Evolutionary conservation across 768 basidiomycete genomes (phyloP).

Genomic region (Lenzites betulinus): DNA sequence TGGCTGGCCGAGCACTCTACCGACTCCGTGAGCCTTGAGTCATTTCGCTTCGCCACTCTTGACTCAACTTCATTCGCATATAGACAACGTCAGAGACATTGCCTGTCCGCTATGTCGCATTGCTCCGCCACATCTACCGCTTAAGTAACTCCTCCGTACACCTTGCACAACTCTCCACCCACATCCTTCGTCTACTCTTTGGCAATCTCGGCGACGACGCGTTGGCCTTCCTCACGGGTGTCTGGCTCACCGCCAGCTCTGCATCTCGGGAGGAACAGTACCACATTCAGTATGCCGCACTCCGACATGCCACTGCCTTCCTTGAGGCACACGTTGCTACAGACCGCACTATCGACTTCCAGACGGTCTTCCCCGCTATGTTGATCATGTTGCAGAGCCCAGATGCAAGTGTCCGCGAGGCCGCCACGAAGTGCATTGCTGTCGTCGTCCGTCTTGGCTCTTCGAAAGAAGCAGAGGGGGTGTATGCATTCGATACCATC

Average conservation of each 20-base stretch:
- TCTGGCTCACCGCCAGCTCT: constrained; percentile 46
- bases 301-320: constrained; percentile 80
- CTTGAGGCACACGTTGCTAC: constrained; percentile 66
- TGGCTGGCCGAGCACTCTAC: constrained; percentile 47
- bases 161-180: constrained; percentile 50
- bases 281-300: constrained; percentile 52
- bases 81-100: constrained; percentile 6
- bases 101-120: constrained; percentile 50
- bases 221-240: constrained; percentile 77
- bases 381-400: constrained; percentile 59
- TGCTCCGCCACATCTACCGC: constrained; percentile 67
- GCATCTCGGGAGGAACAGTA: constrained; percentile 11
- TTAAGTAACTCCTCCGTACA: constrained; percentile 60
- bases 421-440: constrained; percentile 58
- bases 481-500: constrained; percentile 74
- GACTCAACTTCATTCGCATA: background rate
- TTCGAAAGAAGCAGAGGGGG: constrained; percentile 42
- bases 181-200: constrained; percentile 67
- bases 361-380: constrained; percentile 72
- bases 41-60: background rate
- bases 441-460: constrained; percentile 44
- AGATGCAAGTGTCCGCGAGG: constrained; percentile 45
- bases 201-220: constrained; percentile 66
- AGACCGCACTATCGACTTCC: constrained; percentile 68
- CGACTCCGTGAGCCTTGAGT: background rate